Percentiles rank a stretch among this genome's conserved stretches.
These are phyloP conservation scores for Diatrype stigma DNA, from an alignment of 2,329 filamentous ascomycete genomes.

Conservation along the genomic window DNA sequence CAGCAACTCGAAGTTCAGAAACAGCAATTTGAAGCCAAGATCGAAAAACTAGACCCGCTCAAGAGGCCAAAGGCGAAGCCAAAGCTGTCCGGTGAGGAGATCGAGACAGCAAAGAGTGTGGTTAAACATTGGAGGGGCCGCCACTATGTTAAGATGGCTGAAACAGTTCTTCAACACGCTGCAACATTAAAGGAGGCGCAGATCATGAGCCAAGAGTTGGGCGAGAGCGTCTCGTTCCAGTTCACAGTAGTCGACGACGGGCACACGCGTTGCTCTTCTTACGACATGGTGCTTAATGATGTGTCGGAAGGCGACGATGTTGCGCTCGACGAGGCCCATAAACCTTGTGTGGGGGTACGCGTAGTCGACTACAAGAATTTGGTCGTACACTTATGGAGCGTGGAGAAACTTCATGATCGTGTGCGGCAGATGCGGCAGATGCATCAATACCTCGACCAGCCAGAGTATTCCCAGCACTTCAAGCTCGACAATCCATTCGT, in stretches of 20 bases:
- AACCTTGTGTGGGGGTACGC: conserved; percentile 86
- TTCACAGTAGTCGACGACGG: conserved; percentile 88
- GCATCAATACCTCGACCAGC: conserved; percentile 92
- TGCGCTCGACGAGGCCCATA: conserved; percentile 73
- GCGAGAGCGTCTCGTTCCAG: conserved; percentile 89
- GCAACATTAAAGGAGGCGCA: conserved; percentile 90
- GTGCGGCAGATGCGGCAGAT: conserved; percentile 93
- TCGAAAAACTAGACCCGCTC: conserved; percentile 68
- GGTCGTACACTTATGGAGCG: conserved; percentile 88
- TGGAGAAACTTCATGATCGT: conserved; percentile 85
- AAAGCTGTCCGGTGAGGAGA: conserved; percentile 67
- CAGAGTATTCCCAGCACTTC: conserved; percentile 91
- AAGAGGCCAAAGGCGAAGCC: conserved; percentile 58
- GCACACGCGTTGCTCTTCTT: conserved; percentile 85
- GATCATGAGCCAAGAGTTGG: conserved; percentile 94
- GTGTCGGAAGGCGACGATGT: conserved; percentile 82
- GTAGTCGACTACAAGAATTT: conserved; percentile 86
- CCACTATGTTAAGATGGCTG: conserved; percentile 90
- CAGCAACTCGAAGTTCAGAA: conserved; percentile 79
- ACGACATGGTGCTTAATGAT: conserved; percentile 92
- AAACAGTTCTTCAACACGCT: conserved; percentile 83
- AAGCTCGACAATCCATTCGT: conserved; percentile 90
- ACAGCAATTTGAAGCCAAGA: conserved; percentile 76
- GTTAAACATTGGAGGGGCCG: conserved; percentile 75
- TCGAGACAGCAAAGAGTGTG: conserved; percentile 62